Conservation (phyloP, 768 basidiomycete genomes). For the Ramaria rubella region DNA sequence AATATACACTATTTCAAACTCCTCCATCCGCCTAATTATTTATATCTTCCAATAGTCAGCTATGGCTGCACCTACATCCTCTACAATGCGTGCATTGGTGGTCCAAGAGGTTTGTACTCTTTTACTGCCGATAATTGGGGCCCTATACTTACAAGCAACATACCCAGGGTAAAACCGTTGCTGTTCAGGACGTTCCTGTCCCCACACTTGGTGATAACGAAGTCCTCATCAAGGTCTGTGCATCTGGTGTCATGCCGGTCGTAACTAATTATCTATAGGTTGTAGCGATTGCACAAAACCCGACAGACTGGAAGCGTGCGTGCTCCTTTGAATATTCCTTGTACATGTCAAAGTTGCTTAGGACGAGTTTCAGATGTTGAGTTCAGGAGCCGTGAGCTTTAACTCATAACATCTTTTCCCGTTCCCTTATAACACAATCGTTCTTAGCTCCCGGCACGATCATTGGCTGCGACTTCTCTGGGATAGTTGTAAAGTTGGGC, state of each 20-base stretch:
- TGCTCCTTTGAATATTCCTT: not conserved
- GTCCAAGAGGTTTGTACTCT: no score
- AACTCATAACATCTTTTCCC: not conserved
- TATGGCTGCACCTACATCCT: no score
- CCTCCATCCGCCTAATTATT: no score
- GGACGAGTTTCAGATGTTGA: not conserved
- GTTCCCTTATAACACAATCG: no score
- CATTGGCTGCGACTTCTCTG: slow-evolving; percentile 7
- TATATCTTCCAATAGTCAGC: no score
- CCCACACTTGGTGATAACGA: slow-evolving; percentile 1
- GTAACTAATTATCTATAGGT: not conserved
- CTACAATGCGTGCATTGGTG: no score
- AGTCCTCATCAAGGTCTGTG: slow-evolving; percentile 1
- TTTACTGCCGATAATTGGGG: no score
- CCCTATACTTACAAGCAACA: no score
- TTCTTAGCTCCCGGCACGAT: not conserved
- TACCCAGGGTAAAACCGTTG: slow-evolving; percentile 4
- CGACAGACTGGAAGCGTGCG: slow-evolving; percentile 8
- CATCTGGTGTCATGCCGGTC: not conserved
- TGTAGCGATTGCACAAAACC: slow-evolving; percentile 1
- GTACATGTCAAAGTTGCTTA: not conserved
- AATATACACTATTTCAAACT: no score
- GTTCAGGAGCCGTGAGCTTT: no score
- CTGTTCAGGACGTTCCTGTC: not conserved
- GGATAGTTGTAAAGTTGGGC: slow-evolving; percentile 1